Evolutionary conservation across 2,329 filamentous ascomycete species (phyloP).

Genomic region (Colletotrichum kahawae): DNA sequence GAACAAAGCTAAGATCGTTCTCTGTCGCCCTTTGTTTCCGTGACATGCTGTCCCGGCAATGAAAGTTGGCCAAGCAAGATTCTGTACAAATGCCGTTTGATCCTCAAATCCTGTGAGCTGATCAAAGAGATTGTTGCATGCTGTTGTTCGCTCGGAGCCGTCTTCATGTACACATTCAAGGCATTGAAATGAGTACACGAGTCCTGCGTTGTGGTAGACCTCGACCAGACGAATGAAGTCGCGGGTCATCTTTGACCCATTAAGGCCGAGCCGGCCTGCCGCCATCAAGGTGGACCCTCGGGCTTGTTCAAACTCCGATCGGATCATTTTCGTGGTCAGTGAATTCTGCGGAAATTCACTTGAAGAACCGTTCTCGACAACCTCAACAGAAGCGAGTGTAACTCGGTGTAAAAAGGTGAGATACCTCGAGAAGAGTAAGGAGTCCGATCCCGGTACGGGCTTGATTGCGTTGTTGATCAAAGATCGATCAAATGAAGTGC

Average conservation of each 20-base stretch:
- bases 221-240: slow-evolving; percentile 34
- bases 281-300: slow-evolving; percentile 31
- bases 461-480: slow-evolving; percentile 22
- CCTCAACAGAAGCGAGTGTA: slow-evolving; percentile 24
- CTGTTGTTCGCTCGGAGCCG: slow-evolving; percentile 20
- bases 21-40: slow-evolving; percentile 24
- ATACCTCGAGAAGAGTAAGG: slow-evolving; percentile 29
- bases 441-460: background rate
- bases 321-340: background rate
- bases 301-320: slow-evolving; percentile 29
- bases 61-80: slow-evolving; percentile 34
- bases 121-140: slow-evolving; percentile 25
- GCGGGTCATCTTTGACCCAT: slow-evolving; percentile 19
- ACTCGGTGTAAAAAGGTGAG: slow-evolving; percentile 24
- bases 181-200: slow-evolving; percentile 32
- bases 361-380: background rate
- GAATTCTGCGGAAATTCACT: background rate
- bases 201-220: slow-evolving; percentile 31
- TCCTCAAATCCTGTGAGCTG: slow-evolving; percentile 28
- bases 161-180: slow-evolving; percentile 23
- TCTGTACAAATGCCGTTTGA: slow-evolving; percentile 28
- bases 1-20: slow-evolving; percentile 22
- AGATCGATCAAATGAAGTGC: slow-evolving; percentile 30
- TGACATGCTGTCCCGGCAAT: slow-evolving; percentile 32
- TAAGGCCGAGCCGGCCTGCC: slow-evolving; percentile 27